A percentile compares a stretch with the other conserved stretches of the same genome.
Evolutionary conservation across 139 green algal genomes (phyloP).

Genomic region (Chlorokybus atmophyticus): DNA sequence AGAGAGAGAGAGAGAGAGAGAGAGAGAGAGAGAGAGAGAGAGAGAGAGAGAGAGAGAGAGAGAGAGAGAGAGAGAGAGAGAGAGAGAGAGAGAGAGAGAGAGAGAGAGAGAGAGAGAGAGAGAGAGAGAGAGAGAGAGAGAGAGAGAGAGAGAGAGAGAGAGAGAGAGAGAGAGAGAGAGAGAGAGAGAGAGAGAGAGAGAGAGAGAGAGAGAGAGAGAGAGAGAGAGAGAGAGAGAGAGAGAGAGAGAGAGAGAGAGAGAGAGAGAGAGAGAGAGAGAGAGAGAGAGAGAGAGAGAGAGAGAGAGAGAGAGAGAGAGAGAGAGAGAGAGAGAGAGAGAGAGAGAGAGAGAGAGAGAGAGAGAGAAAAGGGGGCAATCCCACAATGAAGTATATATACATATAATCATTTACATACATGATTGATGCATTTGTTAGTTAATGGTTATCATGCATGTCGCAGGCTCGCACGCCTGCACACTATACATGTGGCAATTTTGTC

Average conservation of each 20-base stretch:
- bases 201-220: constrained; percentile 3
- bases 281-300: constrained; percentile 3
- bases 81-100: constrained; percentile 3
- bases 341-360: constrained; percentile 3
- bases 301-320: constrained; percentile 3
- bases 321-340: constrained; percentile 3
- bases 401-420: too few relatives aligned
- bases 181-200: constrained; percentile 3
- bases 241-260: constrained; percentile 3
- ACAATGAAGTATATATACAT: too few relatives aligned
- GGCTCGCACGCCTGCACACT: too few relatives aligned
- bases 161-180: constrained; percentile 3
- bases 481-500: too few relatives aligned
- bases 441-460: too few relatives aligned
- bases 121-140: constrained; percentile 3
- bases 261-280: not conserved
- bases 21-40: constrained; percentile 3
- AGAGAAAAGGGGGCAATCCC: too few relatives aligned
- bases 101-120: constrained; percentile 3
- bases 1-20: constrained; percentile 3
- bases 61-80: constrained; percentile 3
- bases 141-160: constrained; percentile 3
- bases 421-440: too few relatives aligned
- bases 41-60: constrained; percentile 3
- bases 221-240: constrained; percentile 3